Evolutionary conservation across 2,329 filamentous ascomycete species (phyloP).

Genomic region (Aspergillus arachidicola): DNA sequence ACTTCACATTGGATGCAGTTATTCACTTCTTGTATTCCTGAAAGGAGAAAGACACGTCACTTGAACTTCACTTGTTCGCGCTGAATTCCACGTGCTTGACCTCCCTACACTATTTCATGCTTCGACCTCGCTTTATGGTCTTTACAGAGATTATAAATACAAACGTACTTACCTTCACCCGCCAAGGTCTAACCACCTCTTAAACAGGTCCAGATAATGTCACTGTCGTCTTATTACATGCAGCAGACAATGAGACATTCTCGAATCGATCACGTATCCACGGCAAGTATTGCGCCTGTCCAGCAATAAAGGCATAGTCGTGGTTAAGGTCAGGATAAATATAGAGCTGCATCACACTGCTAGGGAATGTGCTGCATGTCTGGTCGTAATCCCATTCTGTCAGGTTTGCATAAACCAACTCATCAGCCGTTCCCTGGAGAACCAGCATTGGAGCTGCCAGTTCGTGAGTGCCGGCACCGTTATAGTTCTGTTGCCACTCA

Average conservation of each 20-base stretch:
- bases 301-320: neutral
- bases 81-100: no score
- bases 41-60: no score
- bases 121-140: no score
- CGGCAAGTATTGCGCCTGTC: neutral
- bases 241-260: neutral
- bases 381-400: neutral
- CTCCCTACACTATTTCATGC: no score
- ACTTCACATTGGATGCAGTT: no score
- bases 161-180: no score
- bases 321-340: neutral
- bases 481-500: constrained; percentile 1
- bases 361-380: neutral
- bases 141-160: no score
- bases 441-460: constrained; percentile 6
- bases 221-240: neutral
- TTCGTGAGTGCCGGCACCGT: neutral
- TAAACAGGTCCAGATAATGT: neutral
- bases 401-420: constrained; percentile 1
- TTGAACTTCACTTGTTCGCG: no score
- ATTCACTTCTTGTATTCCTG: no score
- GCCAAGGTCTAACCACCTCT: neutral
- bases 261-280: neutral
- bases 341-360: neutral
- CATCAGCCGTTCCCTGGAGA: neutral